Percentiles rank a stretch among this genome's conserved stretches.
These are phyloP conservation scores for Cryptosporidium canis DNA, from an alignment of 169 alveolate species.

Conservation along the genomic window DNA sequence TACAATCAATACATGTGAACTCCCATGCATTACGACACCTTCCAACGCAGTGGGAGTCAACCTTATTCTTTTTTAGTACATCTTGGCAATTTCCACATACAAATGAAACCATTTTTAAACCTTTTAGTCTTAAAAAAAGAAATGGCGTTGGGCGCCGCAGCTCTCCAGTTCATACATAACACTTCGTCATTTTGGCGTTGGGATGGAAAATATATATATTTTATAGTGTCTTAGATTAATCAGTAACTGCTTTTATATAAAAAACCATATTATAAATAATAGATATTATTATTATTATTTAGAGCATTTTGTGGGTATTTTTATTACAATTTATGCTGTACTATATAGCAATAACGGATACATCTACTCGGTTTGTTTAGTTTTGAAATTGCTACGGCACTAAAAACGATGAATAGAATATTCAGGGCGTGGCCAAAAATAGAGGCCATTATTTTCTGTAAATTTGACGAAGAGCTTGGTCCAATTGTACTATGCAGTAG, in stretches of 20 bases:
- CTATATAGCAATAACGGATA: too few species aligned
- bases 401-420: background rate
- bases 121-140: background rate
- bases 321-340: too few species aligned
- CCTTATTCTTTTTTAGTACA: constrained; percentile 79
- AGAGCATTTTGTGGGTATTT: too few species aligned
- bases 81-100: constrained; percentile 81
- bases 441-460: constrained; percentile 67
- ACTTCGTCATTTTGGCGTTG: too few species aligned
- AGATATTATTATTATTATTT: too few species aligned
- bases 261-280: too few species aligned
- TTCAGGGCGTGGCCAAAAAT: constrained; percentile 54
- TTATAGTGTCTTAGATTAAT: too few species aligned
- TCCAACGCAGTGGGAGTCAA: constrained; percentile 79
- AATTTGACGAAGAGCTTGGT: constrained; percentile 71
- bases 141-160: background rate
- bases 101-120: constrained; percentile 78
- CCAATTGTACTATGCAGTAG: constrained; percentile 57
- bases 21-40: constrained; percentile 79
- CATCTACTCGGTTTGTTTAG: too few species aligned
- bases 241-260: too few species aligned
- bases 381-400: too few species aligned
- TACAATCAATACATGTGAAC: constrained; percentile 84
- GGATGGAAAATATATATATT: too few species aligned
- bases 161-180: too few species aligned